Base-by-base conservation (phyloP, 2,329 filamentous ascomycete genomes). In the Penicillium griseofulvum region DNA sequence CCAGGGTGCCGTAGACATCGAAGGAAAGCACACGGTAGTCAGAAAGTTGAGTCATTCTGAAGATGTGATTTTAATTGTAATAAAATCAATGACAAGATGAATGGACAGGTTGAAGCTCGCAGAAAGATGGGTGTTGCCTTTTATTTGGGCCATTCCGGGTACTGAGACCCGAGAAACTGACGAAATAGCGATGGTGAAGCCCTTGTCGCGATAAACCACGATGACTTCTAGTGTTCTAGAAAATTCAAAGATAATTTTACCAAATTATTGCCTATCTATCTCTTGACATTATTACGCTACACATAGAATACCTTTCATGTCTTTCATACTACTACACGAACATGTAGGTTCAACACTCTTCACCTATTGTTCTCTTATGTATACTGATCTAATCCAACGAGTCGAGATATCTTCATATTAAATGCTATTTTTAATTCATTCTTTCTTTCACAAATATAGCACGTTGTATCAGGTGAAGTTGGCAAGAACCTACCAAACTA, bases 1-100 rank as follows among this genome's bases (percentile, higher is more conserved):
- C 83, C 4, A 92, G 80, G 0, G 89, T 92, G 69, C 88, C 88
- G 71, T 89, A 91, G 76, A 88, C 85, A 74, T 92, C 88, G 71
- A 91, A 90, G 63, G 84, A 85, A 39, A 90, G 81, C 56, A 82
- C 70, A 22, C 71, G 72, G 68, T 76, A 80, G 49, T 72, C 67
- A 4, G 63, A 60, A 28, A 70, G 58, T 38, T 52, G 41, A 31
- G 62, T 44, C 62, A 65, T 66, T 44, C 31, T 33, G 11, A 16
- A 33, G 11, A 14, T 33, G 2, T n/a, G 38, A 12, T 41, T 24
- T 9, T 16, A 7, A 14, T 41, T 41, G 38, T 22, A 4, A 41
- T 24, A 26, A 41, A 41, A 24, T 22, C 19, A 41, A 11, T 14
- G 4, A 11, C 38, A 41, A 11, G 22, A 41, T 41, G 26, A 38